Conservation (phyloP, 805 yeast genomes). For the Grigorovia transvaalensis region DNA sequence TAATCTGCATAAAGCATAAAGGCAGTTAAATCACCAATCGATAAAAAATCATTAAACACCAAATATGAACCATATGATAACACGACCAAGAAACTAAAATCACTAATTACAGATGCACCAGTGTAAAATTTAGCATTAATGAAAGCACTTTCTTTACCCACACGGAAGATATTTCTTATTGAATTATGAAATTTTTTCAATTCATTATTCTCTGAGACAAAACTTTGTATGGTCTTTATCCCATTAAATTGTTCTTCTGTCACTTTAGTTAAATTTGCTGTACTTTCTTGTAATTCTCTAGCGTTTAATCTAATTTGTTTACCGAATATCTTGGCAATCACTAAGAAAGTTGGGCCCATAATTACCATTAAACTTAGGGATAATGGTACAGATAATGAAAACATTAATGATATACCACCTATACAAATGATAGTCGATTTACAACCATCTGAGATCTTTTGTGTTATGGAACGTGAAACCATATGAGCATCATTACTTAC, state of each 20-base stretch:
- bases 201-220: conserved; percentile 79
- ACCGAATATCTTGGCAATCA: conserved; percentile 77
- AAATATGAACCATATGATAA: conserved; percentile 74
- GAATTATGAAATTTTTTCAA: conserved; percentile 66
- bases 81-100: conserved; percentile 63
- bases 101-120: conserved; percentile 77
- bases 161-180: conserved; percentile 50
- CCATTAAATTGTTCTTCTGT: conserved; percentile 89
- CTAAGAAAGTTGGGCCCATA: conserved; percentile 69
- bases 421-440: conserved; percentile 72
- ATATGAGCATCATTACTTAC: conserved; percentile 83
- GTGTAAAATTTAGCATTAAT: conserved; percentile 71
- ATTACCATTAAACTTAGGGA: conserved; percentile 63
- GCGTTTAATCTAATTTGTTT: conserved; percentile 67
- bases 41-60: conserved; percentile 62
- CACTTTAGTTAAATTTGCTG: conserved; percentile 80
- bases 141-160: conserved; percentile 72
- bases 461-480: conserved; percentile 80
- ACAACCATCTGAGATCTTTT: conserved; percentile 84
- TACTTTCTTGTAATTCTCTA: conserved; percentile 68
- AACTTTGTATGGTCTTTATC: conserved; percentile 80
- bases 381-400: conserved; percentile 68
- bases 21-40: conserved; percentile 87
- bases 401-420: conserved; percentile 87
- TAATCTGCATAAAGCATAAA: conserved; percentile 94